These are phyloP conservation scores for Calonectria hongkongensis DNA, from an alignment of 2,329 filamentous ascomycete species.

Conservation along the genomic window DNA sequence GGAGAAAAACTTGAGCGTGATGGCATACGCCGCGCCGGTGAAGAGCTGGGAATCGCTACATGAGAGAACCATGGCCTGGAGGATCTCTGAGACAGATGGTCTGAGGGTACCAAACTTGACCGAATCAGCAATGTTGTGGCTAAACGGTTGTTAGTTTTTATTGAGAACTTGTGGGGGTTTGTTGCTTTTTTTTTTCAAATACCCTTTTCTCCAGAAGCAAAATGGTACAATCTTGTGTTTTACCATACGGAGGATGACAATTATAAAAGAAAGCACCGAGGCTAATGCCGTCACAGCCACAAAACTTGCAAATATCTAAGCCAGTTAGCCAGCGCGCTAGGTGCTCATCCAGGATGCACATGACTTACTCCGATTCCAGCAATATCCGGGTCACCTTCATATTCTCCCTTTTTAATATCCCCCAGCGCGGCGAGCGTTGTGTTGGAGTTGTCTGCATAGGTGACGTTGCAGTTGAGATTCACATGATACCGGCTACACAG, in stretches of 20 bases:
- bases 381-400: constrained; percentile 24
- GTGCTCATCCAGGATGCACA: too few species aligned
- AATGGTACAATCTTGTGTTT: constrained; percentile 34
- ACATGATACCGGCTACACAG: constrained; percentile 26
- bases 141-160: neutral
- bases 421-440: constrained; percentile 13
- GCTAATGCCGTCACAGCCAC: constrained; percentile 33
- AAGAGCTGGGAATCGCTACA: constrained; percentile 43
- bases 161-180: too few species aligned
- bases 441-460: constrained; percentile 9
- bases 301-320: constrained; percentile 34
- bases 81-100: constrained; percentile 32
- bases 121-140: neutral
- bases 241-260: constrained; percentile 32
- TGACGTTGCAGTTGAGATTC: constrained; percentile 30
- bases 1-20: constrained; percentile 33
- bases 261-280: constrained; percentile 21
- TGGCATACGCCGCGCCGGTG: constrained; percentile 38
- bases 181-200: neutral
- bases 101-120: constrained; percentile 16
- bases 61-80: constrained; percentile 39
- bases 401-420: constrained; percentile 21
- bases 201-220: constrained; percentile 17
- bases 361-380: constrained; percentile 28
- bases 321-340: neutral